These are phyloP conservation scores for Cylindricascospora bacillispora DNA, from an alignment of 1,139 yeast genomes.

Conservation along the genomic window DNA sequence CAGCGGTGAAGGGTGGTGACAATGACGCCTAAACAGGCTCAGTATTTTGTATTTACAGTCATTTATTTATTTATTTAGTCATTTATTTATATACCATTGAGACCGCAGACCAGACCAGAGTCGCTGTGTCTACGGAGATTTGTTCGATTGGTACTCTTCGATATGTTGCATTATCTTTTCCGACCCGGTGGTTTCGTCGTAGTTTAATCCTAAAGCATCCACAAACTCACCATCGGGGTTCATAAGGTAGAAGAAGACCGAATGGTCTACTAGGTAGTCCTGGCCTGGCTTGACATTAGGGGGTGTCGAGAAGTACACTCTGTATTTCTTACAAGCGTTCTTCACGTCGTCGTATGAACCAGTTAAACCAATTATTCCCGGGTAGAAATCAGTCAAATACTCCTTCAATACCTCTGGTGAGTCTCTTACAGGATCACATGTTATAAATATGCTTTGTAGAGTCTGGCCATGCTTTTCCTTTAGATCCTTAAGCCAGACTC, in stretches of 20 bases:
- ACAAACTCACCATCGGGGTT: constrained; percentile 93
- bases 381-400: constrained; percentile 79
- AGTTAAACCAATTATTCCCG: constrained; percentile 78
- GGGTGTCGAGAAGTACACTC: constrained; percentile 95
- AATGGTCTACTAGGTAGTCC: constrained; percentile 93
- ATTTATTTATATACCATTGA: no score
- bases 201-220: constrained; percentile 89
- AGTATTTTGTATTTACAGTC: no score
- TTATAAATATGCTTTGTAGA: constrained; percentile 77
- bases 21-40: no score
- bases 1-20: no score
- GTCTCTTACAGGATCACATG: constrained; percentile 97
- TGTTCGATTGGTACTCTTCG: no score
- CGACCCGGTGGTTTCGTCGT: constrained; percentile 66
- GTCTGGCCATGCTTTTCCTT: constrained; percentile 42
- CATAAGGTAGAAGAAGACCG: constrained; percentile 92
- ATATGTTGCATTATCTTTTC: constrained; percentile 65
- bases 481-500: constrained; percentile 59
- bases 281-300: constrained; percentile 89
- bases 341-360: constrained; percentile 83
- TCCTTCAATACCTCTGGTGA: constrained; percentile 71
- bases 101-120: no score
- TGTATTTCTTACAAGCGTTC: constrained; percentile 70
- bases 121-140: no score
- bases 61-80: no score